Evolutionary conservation across 768 basidiomycete species (phyloP), one percentile per base, ranked within the genome.

Genomic region (Mycena pura): DNA sequence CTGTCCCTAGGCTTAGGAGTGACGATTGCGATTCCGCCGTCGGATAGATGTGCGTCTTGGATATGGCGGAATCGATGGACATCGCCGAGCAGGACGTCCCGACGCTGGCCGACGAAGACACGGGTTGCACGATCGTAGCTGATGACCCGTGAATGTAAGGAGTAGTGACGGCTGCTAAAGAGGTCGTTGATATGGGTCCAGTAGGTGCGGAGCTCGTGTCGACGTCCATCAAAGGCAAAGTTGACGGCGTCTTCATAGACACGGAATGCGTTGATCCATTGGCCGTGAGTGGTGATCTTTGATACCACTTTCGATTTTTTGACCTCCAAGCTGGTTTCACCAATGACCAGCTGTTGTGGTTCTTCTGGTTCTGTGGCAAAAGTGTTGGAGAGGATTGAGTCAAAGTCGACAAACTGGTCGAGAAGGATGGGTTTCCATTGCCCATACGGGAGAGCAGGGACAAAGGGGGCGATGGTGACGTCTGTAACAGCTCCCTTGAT

Each of bases 301-400:
- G 57, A 21, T 8, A 49, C 57, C 57, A 58, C 27, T 34, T 50
- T 60, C 24, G 58, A 14, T 60, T 60, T 60, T 21, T 60, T 60
- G 58, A 60, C 15, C 39, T 60, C 58, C 39, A 58, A 4, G 10
- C 41, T 36, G 55, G 34, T 0, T 14, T 57, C 55, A 38, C 55
- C 55, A 36, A 57, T 14, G 47, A 49, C 39, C n/a, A 53, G 15
- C 25, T 53, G 52, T 40, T 53, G 56, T 28, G 57, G 22, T 22
- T 58, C 57, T 31, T 58, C 57, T 21, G 38, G 24, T 3, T 58
- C 58, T 21, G 39, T 15, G 21, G 57, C 38, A 40, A 7, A 58
- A 21, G 36, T 24, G 57, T 31, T 19, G 38, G 47, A 28, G 38
- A 58, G 38, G 19, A 58, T 43, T 19, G 39, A 7, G 57, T 49